A percentile compares a stretch with the other conserved stretches of the same genome.
Evolutionary conservation across 1,284 basidiomycete species (phyloP).

Genomic region (Wallemia ichthyophaga): DNA sequence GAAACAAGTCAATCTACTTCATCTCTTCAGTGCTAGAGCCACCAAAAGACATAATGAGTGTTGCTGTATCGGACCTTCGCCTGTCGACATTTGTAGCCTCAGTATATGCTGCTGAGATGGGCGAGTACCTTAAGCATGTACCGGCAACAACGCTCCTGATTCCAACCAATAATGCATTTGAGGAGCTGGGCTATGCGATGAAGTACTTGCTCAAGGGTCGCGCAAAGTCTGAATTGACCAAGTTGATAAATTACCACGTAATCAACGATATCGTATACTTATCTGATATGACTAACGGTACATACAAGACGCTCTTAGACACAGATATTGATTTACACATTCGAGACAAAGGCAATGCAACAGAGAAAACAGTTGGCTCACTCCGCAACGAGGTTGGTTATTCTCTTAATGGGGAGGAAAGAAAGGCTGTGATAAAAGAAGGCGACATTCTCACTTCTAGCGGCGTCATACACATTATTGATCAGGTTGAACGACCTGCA

Average conservation of each 20-base stretch:
- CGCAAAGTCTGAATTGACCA: constrained; percentile 44
- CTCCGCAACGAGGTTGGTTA: constrained; percentile 4
- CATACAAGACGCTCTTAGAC: constrained; percentile 17
- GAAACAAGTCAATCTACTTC: constrained; percentile 65
- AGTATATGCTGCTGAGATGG: constrained; percentile 51
- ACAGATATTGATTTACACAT: background rate
- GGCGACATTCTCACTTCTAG: constrained; percentile 48
- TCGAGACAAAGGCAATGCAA: background rate
- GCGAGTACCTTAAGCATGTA: constrained; percentile 31
- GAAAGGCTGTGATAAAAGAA: constrained; percentile 12
- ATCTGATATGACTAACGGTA: constrained; percentile 27
- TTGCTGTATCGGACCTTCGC: constrained; percentile 49
- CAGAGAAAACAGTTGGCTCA: background rate
- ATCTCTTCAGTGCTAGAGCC: constrained; percentile 51
- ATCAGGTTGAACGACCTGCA: constrained; percentile 57
- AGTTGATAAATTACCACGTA: constrained; percentile 57
- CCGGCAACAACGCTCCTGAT: constrained; percentile 57
- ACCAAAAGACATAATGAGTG: constrained; percentile 49
- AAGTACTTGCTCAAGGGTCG: constrained; percentile 41
- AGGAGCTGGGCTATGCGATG: constrained; percentile 59
- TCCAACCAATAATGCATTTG: constrained; percentile 65
- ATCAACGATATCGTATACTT: constrained; percentile 49
- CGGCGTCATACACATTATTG: constrained; percentile 70
- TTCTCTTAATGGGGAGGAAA: constrained; percentile 13
- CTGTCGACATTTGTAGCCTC: constrained; percentile 71